phyloP scores from a whole-genome alignment of 2,329 filamentous ascomycete species.

The Hymenoscyphus repandus region DNA sequence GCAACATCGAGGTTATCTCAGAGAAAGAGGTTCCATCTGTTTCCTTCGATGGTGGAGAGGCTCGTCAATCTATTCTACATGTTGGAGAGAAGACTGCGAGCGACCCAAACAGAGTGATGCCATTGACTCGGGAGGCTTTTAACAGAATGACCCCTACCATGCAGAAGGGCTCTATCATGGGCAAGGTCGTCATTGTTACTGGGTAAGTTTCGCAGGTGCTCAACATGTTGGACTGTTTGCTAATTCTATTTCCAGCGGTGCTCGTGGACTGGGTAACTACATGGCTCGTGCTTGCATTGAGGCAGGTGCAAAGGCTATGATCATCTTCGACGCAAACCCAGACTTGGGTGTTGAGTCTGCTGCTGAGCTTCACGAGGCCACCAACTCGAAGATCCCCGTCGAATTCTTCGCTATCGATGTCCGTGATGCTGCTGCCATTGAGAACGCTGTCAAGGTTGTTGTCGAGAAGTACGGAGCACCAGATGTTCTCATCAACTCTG shows the following conservation, averaged over 20 bases:
- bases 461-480: constrained; percentile 62
- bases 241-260: constrained; percentile 49
- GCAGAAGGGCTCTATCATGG: constrained; percentile 63
- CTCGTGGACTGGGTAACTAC: constrained; percentile 71
- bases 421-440: constrained; percentile 64
- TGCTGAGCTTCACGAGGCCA: constrained; percentile 64
- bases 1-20: constrained; percentile 24
- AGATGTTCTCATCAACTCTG: constrained; percentile 74
- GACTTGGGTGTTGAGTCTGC: constrained; percentile 67
- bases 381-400: constrained; percentile 56
- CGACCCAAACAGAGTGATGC: constrained; percentile 28
- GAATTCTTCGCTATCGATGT: constrained; percentile 78
- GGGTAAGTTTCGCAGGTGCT: constrained; percentile 44
- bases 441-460: constrained; percentile 62
- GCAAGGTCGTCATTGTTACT: constrained; percentile 68
- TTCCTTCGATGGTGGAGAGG: constrained; percentile 19
- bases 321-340: constrained; percentile 74
- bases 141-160: constrained; percentile 57
- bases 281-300: constrained; percentile 75
- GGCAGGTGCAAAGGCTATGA: constrained; percentile 66
- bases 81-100: constrained; percentile 19
- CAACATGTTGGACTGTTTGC: constrained; percentile 7
- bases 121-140: constrained; percentile 49
- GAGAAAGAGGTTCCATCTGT: constrained; percentile 26
- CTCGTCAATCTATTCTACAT: constrained; percentile 21